A percentile compares a stretch with the other conserved stretches of the same genome.
phyloP scores from a whole-genome alignment of 2,329 filamentous ascomycete genomes.

The Lasiodiplodia gonubiensis region DNA sequence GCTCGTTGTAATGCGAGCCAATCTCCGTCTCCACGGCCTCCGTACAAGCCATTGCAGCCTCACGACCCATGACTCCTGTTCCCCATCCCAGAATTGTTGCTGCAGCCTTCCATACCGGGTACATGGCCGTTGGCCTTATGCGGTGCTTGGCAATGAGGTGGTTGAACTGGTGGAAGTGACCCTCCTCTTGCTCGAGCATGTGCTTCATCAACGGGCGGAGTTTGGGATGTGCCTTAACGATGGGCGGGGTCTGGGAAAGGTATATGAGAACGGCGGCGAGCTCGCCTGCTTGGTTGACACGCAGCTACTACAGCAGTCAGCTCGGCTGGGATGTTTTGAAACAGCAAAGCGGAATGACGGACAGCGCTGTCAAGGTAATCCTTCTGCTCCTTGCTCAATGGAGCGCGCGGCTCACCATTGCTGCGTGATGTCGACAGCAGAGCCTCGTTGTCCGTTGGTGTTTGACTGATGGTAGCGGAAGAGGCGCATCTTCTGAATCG shows the following conservation, averaged over 20 bases:
- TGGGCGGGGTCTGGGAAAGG: slow-evolving; percentile 80
- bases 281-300: slow-evolving; percentile 97
- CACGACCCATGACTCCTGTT: slow-evolving; percentile 85
- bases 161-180: slow-evolving; percentile 88
- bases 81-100: slow-evolving; percentile 85
- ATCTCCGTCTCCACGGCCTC: slow-evolving; percentile 99
- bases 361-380: slow-evolving; percentile 47
- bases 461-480: slow-evolving; percentile 1
- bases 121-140: slow-evolving; percentile 89
- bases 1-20: slow-evolving; percentile 91
- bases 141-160: slow-evolving; percentile 80
- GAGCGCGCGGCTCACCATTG: slow-evolving; percentile 11
- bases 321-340: slow-evolving; percentile 5
- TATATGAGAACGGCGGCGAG: slow-evolving; percentile 97
- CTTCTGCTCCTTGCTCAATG: slow-evolving; percentile 41
- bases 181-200: slow-evolving; percentile 97
- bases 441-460: neutral
- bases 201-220: slow-evolving; percentile 90
- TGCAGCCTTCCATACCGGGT: slow-evolving; percentile 83
- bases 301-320: slow-evolving; percentile 61
- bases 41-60: slow-evolving; percentile 98
- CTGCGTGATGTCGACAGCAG: neutral
- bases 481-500: slow-evolving; percentile 21
- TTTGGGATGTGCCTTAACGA: slow-evolving; percentile 81
- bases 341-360: slow-evolving; percentile 8